Evolutionary conservation across 768 basidiomycete genomes (phyloP).

Genomic region (Russula sp.): DNA sequence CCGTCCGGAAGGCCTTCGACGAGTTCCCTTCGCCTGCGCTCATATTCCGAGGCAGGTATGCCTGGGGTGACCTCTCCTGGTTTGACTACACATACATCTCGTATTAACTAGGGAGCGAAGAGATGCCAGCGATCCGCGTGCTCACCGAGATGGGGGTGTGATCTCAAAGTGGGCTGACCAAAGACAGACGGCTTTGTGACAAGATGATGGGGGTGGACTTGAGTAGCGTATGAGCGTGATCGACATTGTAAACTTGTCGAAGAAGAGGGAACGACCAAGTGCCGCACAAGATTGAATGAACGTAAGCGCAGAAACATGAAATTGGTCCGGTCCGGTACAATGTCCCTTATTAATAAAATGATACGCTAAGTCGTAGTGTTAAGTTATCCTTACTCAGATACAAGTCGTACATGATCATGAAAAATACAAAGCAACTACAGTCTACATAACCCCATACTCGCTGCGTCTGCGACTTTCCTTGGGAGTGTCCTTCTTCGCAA

Average conservation of each 20-base stretch:
- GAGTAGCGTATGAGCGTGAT: slow-evolving; percentile 11
- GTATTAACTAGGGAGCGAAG: background rate
- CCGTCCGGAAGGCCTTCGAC: slow-evolving; percentile 39
- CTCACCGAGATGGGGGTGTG: slow-evolving; percentile 41
- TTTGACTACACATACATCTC: slow-evolving; percentile 23
- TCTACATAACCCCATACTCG: background rate
- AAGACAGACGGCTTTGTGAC: slow-evolving; percentile 35
- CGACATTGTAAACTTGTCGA: background rate
- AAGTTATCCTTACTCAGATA: too few species aligned
- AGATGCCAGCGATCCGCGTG: background rate
- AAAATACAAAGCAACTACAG: too few species aligned
- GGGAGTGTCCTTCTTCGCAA: background rate
- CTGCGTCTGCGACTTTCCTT: background rate
- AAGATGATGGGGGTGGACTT: slow-evolving; percentile 4
- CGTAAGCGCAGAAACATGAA: slow-evolving; percentile 1
- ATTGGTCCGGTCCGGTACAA: background rate
- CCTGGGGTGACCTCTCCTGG: slow-evolving; percentile 40
- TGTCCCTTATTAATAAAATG: too few species aligned
- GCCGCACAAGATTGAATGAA: background rate
- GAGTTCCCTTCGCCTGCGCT: slow-evolving; percentile 34
- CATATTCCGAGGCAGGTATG: slow-evolving; percentile 40
- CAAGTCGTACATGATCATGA: too few species aligned
- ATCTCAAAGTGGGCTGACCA: slow-evolving; percentile 39
- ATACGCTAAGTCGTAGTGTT: too few species aligned
- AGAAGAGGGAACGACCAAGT: background rate